Evolutionary conservation across 805 yeast species (phyloP), one percentile per base, ranked within the genome.

Genomic region (Candida ficus): DNA sequence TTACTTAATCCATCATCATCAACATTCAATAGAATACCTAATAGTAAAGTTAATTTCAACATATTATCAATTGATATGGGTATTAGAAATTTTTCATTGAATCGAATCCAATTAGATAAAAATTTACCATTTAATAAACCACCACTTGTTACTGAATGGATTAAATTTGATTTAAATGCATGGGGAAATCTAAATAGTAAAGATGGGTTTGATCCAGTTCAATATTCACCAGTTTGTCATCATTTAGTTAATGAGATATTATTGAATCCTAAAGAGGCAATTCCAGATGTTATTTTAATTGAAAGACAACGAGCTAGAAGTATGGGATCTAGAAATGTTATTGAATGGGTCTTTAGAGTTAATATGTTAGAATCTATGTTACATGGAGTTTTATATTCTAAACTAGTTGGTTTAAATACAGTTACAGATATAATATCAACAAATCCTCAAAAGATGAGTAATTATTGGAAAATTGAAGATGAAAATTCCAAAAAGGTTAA

Each of bases 251-350:
- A 63, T 13, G 50, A 50, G 0, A 48, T 56, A 2, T 38, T 54
- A 19, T 44, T 63, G 11, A 52, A 56, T 3, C 18, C 38, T 2
- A 39, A 42, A 4, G 33, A 44, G 3, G 30, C 43, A 1, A 23
- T 44, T 0, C 72, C 77, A 0, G 70, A 70, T 42, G 53, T 68
- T 3, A 64, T 75, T 3, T 50, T 78, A 10, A 59, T 80, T 3
- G 87, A 80, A 49, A 52, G 77, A 42, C 87, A 80, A 53, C 51
- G 86, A 29, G 63, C 71, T 30, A 63, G 85, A 37, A 66, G 76
- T 0, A 59, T 58, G 46, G 73, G 80, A 0, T 61, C 72, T 2
- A 61, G 64, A 10, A 57, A 55, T 14, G 70, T 80, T 1, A 60
- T 75, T 5, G 81, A 78, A 40, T 67, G 70, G 41, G 68, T 79